Percentiles rank a stretch among this genome's conserved stretches.
Conservation (phyloP, 257 asterid genomes). For the Nyctanthes arbortristis region DNA sequence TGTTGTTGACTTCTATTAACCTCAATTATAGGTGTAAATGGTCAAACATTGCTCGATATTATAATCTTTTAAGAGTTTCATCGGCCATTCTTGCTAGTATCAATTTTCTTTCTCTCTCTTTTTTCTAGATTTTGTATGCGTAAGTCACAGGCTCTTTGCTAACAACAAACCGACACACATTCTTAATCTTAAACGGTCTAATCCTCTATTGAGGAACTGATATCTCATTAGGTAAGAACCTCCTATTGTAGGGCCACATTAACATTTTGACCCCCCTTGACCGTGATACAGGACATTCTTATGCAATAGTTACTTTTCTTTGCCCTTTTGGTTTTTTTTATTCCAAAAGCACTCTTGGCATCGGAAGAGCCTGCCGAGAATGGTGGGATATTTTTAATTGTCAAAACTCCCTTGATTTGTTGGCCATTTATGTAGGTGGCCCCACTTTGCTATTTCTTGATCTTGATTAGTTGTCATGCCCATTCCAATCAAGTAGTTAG, state of each 20-base stretch:
- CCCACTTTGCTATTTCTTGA: slow-evolving; percentile 33
- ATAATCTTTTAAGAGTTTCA: too few species aligned
- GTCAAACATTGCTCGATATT: too few species aligned
- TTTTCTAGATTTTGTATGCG: slow-evolving; percentile 10
- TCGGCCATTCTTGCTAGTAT: too few species aligned
- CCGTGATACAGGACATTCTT: slow-evolving; percentile 2
- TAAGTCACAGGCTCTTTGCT: too few species aligned
- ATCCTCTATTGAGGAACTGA: too few species aligned
- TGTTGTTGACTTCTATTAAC: too few species aligned
- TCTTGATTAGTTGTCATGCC: slow-evolving; percentile 13
- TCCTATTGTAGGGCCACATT: slow-evolving; percentile 14
- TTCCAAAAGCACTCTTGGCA: not conserved
- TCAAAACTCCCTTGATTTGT: slow-evolving; percentile 36
- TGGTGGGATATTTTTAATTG: slow-evolving; percentile 33
- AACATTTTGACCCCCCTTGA: too few species aligned
- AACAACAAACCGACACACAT: too few species aligned
- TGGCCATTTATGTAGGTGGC: slow-evolving; percentile 29
- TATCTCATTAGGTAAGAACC: not conserved
- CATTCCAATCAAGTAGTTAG: slow-evolving; percentile 18
- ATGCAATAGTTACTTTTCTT: not conserved
- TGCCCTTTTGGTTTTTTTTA: slow-evolving; percentile 5
- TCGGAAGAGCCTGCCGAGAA: slow-evolving; percentile 49
- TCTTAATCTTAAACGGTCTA: too few species aligned
- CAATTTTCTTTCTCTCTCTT: slow-evolving; percentile 6
- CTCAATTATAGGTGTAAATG: too few species aligned